Percentiles rank a stretch among this genome's conserved stretches.
Conservation (phyloP, 2,329 filamentous ascomycete genomes). For the Botrytis deweyae region DNA sequence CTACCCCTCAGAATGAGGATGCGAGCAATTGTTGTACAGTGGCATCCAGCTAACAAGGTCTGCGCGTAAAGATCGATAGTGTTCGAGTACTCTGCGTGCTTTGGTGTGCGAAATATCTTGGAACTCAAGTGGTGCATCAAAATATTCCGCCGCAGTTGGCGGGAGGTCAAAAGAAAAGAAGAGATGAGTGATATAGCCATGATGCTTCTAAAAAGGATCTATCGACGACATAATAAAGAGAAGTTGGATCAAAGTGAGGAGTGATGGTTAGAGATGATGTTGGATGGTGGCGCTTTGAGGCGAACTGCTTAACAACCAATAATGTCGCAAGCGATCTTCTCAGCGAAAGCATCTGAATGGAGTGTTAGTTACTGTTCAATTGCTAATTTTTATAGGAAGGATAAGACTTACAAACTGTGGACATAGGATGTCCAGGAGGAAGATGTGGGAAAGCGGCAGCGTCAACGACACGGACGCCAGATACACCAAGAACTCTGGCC, state of each 20-base stretch:
- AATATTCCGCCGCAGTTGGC: neutral
- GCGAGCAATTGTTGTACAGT: neutral
- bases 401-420: slow-evolving; percentile 41
- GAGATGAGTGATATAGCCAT: neutral
- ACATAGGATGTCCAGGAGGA: slow-evolving; percentile 45
- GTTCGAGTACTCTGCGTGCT: neutral
- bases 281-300: neutral
- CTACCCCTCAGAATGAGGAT: slow-evolving; percentile 7
- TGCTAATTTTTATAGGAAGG: neutral
- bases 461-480: slow-evolving; percentile 33
- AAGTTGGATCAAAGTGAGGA: neutral
- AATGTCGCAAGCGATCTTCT: slow-evolving; percentile 43
- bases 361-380: neutral
- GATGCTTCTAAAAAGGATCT: slow-evolving; percentile 1
- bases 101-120: neutral
- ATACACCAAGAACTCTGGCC: slow-evolving; percentile 31
- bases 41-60: neutral
- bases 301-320: neutral
- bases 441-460: slow-evolving; percentile 32
- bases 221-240: neutral
- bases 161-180: neutral
- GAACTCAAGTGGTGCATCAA: slow-evolving; percentile 14
- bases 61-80: neutral
- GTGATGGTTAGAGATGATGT: neutral
- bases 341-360: slow-evolving; percentile 42